These are phyloP conservation scores for Nidularia pulvinata DNA, from an alignment of 768 basidiomycete species.

Conservation along the genomic window DNA sequence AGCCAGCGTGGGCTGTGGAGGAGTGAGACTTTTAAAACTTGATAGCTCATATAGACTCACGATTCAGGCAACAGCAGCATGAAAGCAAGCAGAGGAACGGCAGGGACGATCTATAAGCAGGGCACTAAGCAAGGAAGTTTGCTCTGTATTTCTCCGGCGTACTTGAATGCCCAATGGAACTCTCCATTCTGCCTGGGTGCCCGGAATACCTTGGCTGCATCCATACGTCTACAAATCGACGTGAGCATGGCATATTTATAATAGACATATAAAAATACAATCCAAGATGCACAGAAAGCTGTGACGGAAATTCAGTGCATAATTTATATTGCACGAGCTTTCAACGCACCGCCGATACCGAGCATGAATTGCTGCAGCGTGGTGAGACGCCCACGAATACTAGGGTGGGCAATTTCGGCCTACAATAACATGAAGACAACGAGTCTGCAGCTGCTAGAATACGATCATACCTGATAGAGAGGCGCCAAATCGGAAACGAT, in stretches of 20 bases:
- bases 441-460: neutral
- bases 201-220: conserved; percentile 33
- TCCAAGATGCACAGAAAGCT: conserved; percentile 50
- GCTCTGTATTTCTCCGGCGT: neutral
- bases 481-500: conserved; percentile 50
- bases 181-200: conserved; percentile 44
- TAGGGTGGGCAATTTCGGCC: conserved; percentile 58
- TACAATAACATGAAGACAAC: conserved; percentile 3
- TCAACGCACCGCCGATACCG: conserved; percentile 37
- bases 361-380: conserved; percentile 57
- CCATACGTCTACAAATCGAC: conserved; percentile 31
- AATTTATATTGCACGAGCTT: neutral
- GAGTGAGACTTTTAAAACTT: neutral
- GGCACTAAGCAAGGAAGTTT: neutral
- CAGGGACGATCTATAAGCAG: conserved; percentile 32
- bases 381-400: conserved; percentile 52
- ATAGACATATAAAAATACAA: conserved; percentile 19
- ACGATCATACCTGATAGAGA: conserved; percentile 41
- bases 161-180: conserved; percentile 46
- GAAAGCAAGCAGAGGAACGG: conserved; percentile 46
- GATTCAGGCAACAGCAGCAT: conserved; percentile 53
- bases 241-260: neutral
- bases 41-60: conserved; percentile 18
- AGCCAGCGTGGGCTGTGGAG: conserved; percentile 42
- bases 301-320: conserved; percentile 5